phyloP scores from a whole-genome alignment of 768 basidiomycete species.

The Lactarius quietus region DNA sequence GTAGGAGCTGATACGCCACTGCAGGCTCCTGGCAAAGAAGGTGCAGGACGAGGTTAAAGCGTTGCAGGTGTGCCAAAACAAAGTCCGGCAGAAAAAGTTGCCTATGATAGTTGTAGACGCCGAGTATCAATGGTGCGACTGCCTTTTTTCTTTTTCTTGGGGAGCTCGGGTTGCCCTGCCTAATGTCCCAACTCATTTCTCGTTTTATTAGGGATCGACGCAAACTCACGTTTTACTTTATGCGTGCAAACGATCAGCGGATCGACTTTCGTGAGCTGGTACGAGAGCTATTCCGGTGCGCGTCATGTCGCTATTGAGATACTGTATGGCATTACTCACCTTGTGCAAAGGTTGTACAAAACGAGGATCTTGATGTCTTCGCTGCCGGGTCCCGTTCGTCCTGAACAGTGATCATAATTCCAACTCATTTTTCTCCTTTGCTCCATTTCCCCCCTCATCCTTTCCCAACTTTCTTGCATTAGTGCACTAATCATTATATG shows the following conservation, averaged over 20 bases:
- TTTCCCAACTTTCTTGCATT: background rate
- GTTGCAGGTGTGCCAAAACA: conserved; percentile 83
- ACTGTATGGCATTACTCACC: conserved; percentile 5
- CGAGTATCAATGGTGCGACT: conserved; percentile 95
- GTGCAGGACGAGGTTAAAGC: conserved; percentile 90
- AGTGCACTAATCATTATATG: conserved; percentile 15
- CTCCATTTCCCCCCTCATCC: conserved; percentile 3
- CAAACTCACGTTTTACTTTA: conserved; percentile 97
- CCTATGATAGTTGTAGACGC: conserved; percentile 99
- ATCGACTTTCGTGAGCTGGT: conserved; percentile 97
- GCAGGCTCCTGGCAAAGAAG: conserved; percentile 74
- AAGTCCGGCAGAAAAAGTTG: conserved; percentile 89
- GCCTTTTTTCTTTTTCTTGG: background rate
- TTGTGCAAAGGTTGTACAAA: conserved; percentile 69
- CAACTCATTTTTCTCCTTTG: background rate
- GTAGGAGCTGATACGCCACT: conserved; percentile 13
- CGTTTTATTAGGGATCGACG: conserved; percentile 77
- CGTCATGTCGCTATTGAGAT: conserved; percentile 11
- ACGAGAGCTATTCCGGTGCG: conserved; percentile 85
- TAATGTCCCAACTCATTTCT: background rate
- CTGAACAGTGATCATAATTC: conserved; percentile 39
- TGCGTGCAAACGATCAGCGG: conserved; percentile 62
- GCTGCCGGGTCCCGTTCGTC: conserved; percentile 47
- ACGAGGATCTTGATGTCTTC: conserved; percentile 96
- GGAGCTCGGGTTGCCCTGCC: too few species aligned